Evolutionary conservation across 2,329 filamentous ascomycete species (phyloP), one percentile per base, ranked within the genome.

Genomic region (Dryadomyces sulphureus): DNA sequence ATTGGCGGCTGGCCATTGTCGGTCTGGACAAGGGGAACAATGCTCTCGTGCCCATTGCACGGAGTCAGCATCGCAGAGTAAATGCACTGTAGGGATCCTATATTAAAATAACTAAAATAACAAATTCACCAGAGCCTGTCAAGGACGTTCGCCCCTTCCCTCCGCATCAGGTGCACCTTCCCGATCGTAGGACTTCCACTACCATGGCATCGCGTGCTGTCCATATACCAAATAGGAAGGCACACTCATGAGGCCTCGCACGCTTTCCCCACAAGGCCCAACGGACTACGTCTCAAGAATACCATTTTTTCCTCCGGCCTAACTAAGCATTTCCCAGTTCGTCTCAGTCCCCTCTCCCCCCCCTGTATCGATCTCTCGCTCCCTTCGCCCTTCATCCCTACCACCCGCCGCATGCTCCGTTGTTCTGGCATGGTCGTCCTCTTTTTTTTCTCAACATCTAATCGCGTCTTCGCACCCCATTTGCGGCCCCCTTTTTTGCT

Each of bases 341-440:
- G 17, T 32, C 27, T 9, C 27, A 32, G 16, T 21, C 41, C 43
- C 43, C 43, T 45, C 34, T 35, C 38, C 39, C 43, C 32, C 41
- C 43, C 43, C 43, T 45, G 43, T 35, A 45, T 45, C 43, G 35
- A 45, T 45, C 43, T 38, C 40, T 27, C 39, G 24, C 20, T 30
- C 24, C 39, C 27, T 41, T 41, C n/a, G 11, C 20, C 14, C 17
- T 12, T 22, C 17, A n/a, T n/a, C n/a, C n/a, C n/a, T n/a, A n/a
- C n/a, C n/a, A n/a, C n/a, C n/a, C n/a, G n/a, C n/a, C n/a, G n/a
- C n/a, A n/a, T n/a, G n/a, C n/a, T n/a, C n/a, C n/a, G n/a, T n/a
- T n/a, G n/a, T n/a, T n/a, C n/a, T 45, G 34, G 35, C 38, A 42
- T 47, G 45, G 21, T 9, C 20, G 22, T 19, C n/a, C 12, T 25